Evolutionary conservation across 164 flowering plant genomes (phyloP), one percentile per base, ranked within the genome.

Genomic region (Stephania yunnanensis): DNA sequence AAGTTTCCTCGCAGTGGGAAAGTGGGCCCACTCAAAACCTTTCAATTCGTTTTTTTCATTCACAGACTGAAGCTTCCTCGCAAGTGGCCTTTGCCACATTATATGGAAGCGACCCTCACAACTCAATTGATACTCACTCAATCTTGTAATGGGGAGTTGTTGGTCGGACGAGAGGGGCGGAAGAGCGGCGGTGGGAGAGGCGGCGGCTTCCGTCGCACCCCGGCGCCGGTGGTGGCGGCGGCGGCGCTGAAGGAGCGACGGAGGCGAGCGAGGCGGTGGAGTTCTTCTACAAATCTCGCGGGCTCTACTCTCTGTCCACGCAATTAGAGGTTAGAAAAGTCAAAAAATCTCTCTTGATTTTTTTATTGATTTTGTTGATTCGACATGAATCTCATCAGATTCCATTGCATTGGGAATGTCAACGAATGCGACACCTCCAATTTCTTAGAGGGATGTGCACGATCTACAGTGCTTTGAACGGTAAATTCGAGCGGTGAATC

Each of bases 221-320:
- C 11, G 19, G 22, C 12, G 12, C 12, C 15, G 55, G 50, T 4
- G 36, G 20, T 10, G 66, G 17, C 11, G 71, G 55, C 22, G 71
- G 22, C 4, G 76, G 8, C 12, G 58, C 3, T 12, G 63, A 13
- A 12, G 36, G 65, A 67, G 48, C 5, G 25, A 15, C 5, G 1
- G 67, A 45, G 15, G 25, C 4, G 8, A 77, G 73, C 44, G 80
- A 77, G 30, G 92, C 95, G 36, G 88, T 91, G 29, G 91, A 88
- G 65, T 64, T 71, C 72, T 91, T 87, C 82, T 83, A 68, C 79
- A 78, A 77, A 73, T 73, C 86, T 29, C 89, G 80, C 2, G 91
- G 95, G 0, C 65, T 74, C 7, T 46, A 58, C 1, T 15, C 87
- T 5, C 86, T 88, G 0, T 86, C 72, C 72, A 80, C 83, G 4